These are phyloP conservation scores for Leucoagaricus sp. DNA, from an alignment of 1,284 basidiomycete species.

Conservation along the genomic window DNA sequence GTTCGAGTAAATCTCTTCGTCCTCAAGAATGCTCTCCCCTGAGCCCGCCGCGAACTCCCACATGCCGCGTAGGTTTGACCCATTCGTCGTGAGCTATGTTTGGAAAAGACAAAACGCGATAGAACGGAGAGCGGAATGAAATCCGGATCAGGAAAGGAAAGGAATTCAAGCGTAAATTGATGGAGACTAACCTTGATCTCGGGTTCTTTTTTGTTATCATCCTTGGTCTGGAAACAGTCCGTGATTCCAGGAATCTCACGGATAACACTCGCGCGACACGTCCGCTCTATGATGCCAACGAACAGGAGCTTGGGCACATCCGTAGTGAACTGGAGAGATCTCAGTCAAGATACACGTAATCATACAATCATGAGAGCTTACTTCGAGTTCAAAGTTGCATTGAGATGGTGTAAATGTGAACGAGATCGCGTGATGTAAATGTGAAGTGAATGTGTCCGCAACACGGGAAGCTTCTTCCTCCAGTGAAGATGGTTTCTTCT, in stretches of 20 bases:
- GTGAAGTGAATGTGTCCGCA: constrained; percentile 51
- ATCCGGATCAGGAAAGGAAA: not conserved
- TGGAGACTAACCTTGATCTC: constrained; percentile 51
- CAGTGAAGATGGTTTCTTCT: constrained; percentile 31
- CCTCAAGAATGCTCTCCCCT: constrained; percentile 73
- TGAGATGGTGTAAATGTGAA: constrained; percentile 79
- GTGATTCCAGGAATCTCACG: constrained; percentile 88
- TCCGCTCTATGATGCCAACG: constrained; percentile 88
- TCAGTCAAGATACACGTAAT: constrained; percentile 4
- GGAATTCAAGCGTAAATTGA: not conserved
- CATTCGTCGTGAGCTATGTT: constrained; percentile 77
- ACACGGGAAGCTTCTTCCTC: constrained; percentile 47
- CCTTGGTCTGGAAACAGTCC: constrained; percentile 77
- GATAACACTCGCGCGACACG: constrained; percentile 81
- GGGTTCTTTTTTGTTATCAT: constrained; percentile 51
- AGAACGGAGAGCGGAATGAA: not conserved
- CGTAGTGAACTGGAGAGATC: constrained; percentile 52
- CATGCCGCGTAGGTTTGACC: constrained; percentile 90
- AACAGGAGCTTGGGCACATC: constrained; percentile 88
- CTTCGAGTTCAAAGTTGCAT: constrained; percentile 83
- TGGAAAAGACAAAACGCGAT: constrained; percentile 4
- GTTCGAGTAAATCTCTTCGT: constrained; percentile 89
- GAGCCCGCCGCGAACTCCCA: constrained; percentile 81
- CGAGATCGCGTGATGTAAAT: constrained; percentile 60
- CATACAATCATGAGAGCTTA: constrained; percentile 35